Evolutionary conservation across 306 rosid genomes (phyloP).

Genomic region (Acacia confusa): DNA sequence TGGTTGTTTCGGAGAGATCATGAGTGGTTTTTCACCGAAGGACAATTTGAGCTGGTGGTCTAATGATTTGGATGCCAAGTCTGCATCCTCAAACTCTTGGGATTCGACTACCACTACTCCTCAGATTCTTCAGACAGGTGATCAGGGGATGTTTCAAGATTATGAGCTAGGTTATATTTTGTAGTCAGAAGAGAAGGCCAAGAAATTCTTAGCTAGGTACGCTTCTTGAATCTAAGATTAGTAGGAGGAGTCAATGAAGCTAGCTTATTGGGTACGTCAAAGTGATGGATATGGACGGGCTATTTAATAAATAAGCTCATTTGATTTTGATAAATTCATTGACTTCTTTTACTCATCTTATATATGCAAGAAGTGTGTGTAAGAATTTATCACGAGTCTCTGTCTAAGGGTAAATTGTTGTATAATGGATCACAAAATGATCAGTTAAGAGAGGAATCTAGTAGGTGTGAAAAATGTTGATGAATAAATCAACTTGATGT

Average conservation of each 20-base stretch:
- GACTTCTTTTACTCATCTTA: not conserved
- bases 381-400: not conserved
- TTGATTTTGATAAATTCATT: not conserved
- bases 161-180: constrained; percentile 70
- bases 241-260: not conserved
- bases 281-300: not conserved
- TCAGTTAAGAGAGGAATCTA: constrained; percentile 1
- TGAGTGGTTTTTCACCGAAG: constrained; percentile 48
- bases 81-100: constrained; percentile 76
- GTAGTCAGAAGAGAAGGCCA: constrained; percentile 30
- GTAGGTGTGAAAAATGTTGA: constrained; percentile 62
- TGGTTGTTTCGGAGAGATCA: constrained; percentile 64
- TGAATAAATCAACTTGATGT: constrained; percentile 43
- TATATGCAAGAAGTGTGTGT: not conserved
- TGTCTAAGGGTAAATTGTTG: constrained; percentile 24
- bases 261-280: not conserved
- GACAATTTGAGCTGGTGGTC: constrained; percentile 77
- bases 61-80: constrained; percentile 57
- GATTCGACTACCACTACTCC: constrained; percentile 43
- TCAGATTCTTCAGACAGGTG: constrained; percentile 55
- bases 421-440: constrained; percentile 44
- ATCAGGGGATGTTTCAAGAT: constrained; percentile 56
- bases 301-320: not conserved
- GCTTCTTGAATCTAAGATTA: not conserved
- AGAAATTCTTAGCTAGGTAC: not conserved